phyloP scores from a whole-genome alignment of 75 land plant genomes.

The Pseudotsuga menziesii region DNA sequence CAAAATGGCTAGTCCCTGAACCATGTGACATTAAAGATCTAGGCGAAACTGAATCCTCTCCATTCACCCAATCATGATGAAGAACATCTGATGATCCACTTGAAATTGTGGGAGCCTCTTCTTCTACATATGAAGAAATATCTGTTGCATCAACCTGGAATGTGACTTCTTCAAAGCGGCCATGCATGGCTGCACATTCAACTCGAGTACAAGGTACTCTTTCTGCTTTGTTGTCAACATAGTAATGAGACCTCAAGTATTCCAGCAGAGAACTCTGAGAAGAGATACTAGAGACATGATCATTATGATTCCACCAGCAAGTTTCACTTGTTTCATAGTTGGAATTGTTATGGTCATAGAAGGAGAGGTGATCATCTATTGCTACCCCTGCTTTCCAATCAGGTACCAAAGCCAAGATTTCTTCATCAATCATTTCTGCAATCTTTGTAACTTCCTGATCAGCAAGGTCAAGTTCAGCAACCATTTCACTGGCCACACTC shows the following conservation, averaged over 20 bases:
- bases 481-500: conserved; percentile 77
- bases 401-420: conserved; percentile 55
- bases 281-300: conserved; percentile 13
- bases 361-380: conserved; percentile 34
- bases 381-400: conserved; percentile 67
- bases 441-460: conserved; percentile 63
- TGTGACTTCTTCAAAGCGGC: conserved; percentile 78
- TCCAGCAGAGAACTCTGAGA: conserved; percentile 29
- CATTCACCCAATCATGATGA: conserved; percentile 3
- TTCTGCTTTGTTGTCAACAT: conserved; percentile 12
- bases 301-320: conserved; percentile 5
- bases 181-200: conserved; percentile 53
- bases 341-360: conserved; percentile 25
- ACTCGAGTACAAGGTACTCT: conserved; percentile 20
- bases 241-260: conserved; percentile 9
- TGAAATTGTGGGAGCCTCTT: conserved; percentile 22
- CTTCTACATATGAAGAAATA: conserved; percentile 20
- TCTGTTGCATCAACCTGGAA: conserved; percentile 57
- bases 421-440: conserved; percentile 64
- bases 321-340: conserved; percentile 9
- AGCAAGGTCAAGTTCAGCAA: conserved; percentile 49
- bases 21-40: not conserved
- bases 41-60: not conserved
- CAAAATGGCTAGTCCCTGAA: conserved; percentile 2
- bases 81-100: conserved; percentile 24